Base-by-base conservation (phyloP, 768 basidiomycete genomes). In the Amanita pallidorosea region DNA sequence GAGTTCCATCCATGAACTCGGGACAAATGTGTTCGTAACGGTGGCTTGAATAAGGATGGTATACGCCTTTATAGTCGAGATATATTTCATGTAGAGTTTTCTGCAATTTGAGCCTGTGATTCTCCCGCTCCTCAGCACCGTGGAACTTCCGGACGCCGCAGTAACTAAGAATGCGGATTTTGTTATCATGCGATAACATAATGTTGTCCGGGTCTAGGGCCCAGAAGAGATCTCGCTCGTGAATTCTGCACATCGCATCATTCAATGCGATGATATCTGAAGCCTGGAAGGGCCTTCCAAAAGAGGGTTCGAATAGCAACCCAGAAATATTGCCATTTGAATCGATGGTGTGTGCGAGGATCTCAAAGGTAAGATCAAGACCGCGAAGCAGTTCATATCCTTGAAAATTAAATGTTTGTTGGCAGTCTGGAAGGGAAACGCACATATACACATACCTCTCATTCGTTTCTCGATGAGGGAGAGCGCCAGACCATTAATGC, bases 241-340 rank as follows among this genome's bases (percentile, higher is more conserved):
- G 61, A 8, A 71, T 53, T 47, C 54, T 58, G 11, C 63, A 47
- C 17, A 69, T 56, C 3, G 67, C 64, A 3, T 60, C 58, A 34
- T 68, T 68, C 7, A 73, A 57, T 7, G 63, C 55, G 4, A 57
- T 41, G 18, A 60, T 56, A 52, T 72, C 70, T 17, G 59, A 50
- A 31, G 52, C 54, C 35, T 61, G 52, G 9, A 67, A 54, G 31
- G 62, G 48, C 44, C 69, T 57, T 45, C 68, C 68, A 40, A 55
- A 51, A 17, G 68, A 61, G n/a, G 69, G 62, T 47, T 72, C 69
- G n/a, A 58, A 60, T 2, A 70, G 62, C 9, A 70, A 47, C 7
- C 69, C 70, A 17, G 67, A 57, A n/a, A 70, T 48, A 3, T 60
- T 47, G 2, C 63, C 65, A 20, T 67, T 60, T 36, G 56, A 52